Evolutionary conservation across 2,329 filamentous ascomycete genomes (phyloP), one percentile per base, ranked within the genome.

Genomic region (Cladophialophora yegresii): DNA sequence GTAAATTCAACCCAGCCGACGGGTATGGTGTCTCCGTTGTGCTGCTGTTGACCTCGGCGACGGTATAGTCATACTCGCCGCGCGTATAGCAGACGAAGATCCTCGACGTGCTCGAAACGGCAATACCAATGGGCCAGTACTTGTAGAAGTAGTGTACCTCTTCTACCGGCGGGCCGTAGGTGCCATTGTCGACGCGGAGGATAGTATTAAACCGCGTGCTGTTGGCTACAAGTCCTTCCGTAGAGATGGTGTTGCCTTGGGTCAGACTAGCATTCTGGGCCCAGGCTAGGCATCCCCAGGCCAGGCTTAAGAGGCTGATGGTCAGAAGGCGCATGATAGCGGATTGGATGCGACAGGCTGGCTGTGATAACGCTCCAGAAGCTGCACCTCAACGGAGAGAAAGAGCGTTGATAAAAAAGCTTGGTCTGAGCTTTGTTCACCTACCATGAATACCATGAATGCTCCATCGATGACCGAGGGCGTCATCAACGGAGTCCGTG

Each of bases 131-230:
- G 1, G 79, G 79, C 79, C 77, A 81, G 69, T 80, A 77, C 30
- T 78, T 76, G 62, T 80, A 80, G 70, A 77, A 82, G 69, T 81
- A 82, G 67, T 83, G 79, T 43, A 78, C 77, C 66, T 83, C 80
- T 67, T 83, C 81, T 3, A 83, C 71, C 1, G 73, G 67, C 0
- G 80, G 80, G 2, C 81, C 80, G 54, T 80, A 81, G 2, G 77
- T 79, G n/a, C 80, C 80, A 60, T 78, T 79, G 66, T 83, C 80
- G 6, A 78, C 73, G 36, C 80, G 74, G 1, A 83, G 63, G 20
- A 62, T 57, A 10, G 66, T 68, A n/a, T 65, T 55, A 36, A 53
- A 67, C 16, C 62, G 54, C 10, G 64, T 62, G 20, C 36, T n/a
- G 16, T 43, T 43, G 36, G 36, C 6, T 50, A 65, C 54, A 8